Conservation (phyloP, 31 red algal genomes). For the Endocladia muricata region DNA sequence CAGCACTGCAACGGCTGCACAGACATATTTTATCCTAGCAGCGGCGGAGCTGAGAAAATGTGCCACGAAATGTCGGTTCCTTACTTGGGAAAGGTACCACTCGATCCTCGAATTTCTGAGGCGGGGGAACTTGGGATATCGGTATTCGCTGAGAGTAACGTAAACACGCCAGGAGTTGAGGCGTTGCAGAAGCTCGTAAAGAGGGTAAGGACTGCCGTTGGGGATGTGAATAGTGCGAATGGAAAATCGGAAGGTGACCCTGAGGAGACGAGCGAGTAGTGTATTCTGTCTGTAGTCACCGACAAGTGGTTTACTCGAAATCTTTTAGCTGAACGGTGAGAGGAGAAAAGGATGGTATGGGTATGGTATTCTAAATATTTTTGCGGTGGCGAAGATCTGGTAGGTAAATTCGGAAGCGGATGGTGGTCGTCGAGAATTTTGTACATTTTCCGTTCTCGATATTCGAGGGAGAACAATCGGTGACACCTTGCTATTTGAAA, state of each 20-base stretch:
- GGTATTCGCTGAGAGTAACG: slow-evolving; percentile 20
- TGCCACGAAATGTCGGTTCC: slow-evolving; percentile 58
- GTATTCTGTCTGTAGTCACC: too few relatives aligned
- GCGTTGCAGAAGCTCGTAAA: slow-evolving; percentile 50
- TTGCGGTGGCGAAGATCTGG: too few relatives aligned
- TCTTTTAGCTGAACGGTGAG: too few relatives aligned
- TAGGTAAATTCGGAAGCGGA: too few relatives aligned
- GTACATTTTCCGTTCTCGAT: too few relatives aligned
- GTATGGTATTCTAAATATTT: too few relatives aligned
- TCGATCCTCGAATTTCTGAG: slow-evolving; percentile 70
- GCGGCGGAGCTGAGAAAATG: slow-evolving; percentile 81
- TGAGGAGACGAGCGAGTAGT: not conserved
- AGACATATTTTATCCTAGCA: slow-evolving; percentile 81
- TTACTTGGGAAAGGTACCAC: slow-evolving; percentile 78
- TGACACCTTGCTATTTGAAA: too few relatives aligned
- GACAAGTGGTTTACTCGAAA: too few relatives aligned
- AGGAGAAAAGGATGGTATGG: too few relatives aligned
- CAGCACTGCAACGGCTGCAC: slow-evolving; percentile 65
- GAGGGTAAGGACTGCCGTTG: slow-evolving; percentile 32
- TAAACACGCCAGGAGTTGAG: slow-evolving; percentile 24
- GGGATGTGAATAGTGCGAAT: not conserved
- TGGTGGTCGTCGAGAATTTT: too few relatives aligned
- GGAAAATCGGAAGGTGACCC: not conserved
- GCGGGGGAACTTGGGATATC: slow-evolving; percentile 69
- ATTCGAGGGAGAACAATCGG: not conserved